These are phyloP conservation scores for Graphiopsis chlorocephala DNA, from an alignment of 2,329 filamentous ascomycete genomes.

Conservation along the genomic window DNA sequence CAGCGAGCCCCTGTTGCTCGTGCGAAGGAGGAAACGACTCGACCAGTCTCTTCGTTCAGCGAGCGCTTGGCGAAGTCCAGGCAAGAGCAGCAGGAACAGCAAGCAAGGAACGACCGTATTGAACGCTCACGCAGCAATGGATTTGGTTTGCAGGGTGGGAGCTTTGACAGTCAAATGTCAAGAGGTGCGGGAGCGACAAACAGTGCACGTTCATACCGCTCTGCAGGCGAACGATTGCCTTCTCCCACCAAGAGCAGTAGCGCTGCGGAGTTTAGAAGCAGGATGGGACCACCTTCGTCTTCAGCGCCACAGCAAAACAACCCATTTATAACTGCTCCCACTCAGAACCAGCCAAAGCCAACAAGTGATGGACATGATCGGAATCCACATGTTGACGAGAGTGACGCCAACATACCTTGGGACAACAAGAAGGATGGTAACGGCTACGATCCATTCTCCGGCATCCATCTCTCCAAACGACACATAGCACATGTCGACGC, in stretches of 20 bases:
- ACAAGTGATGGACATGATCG: slow-evolving; percentile 2
- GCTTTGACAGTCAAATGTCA: not conserved
- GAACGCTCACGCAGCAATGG: slow-evolving; percentile 40
- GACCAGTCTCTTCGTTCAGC: slow-evolving; percentile 58
- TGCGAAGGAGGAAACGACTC: not conserved
- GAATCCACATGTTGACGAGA: not conserved
- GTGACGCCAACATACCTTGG: slow-evolving; percentile 9
- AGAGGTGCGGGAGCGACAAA: not conserved
- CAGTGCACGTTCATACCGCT: not conserved
- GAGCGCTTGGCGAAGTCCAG: slow-evolving; percentile 75
- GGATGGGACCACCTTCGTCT: not conserved
- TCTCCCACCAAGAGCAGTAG: slow-evolving; percentile 1
- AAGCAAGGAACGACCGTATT: slow-evolving; percentile 45
- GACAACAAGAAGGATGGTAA: slow-evolving; percentile 31
- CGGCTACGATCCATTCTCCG: slow-evolving; percentile 82
- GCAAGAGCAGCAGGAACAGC: slow-evolving; percentile 40
- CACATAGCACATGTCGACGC: slow-evolving; percentile 79
- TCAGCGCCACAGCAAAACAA: slow-evolving; percentile 3
- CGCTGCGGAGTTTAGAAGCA: not conserved
- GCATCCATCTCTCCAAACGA: slow-evolving; percentile 76
- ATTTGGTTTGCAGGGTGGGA: slow-evolving; percentile 23
- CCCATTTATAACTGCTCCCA: not conserved
- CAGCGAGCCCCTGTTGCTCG: not conserved
- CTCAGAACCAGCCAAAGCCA: not conserved
- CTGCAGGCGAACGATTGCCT: slow-evolving; percentile 3